Evolutionary conservation across 1,284 basidiomycete genomes (phyloP).

Genomic region (Naganishia albida): DNA sequence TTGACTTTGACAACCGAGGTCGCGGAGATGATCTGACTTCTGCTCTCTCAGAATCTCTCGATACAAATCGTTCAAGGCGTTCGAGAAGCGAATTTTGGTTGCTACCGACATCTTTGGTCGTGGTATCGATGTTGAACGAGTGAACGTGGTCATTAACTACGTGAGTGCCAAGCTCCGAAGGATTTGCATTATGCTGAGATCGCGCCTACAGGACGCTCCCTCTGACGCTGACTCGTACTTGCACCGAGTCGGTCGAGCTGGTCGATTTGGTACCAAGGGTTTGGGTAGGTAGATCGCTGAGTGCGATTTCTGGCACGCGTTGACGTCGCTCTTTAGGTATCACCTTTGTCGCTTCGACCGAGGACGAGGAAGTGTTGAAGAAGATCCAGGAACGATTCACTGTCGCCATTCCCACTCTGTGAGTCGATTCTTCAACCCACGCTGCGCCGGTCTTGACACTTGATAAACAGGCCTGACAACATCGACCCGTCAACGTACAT

Average conservation of each 20-base stretch:
- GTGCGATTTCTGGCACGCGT: background rate
- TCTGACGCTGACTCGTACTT: slow-evolving; percentile 97
- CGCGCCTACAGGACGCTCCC: slow-evolving; percentile 68
- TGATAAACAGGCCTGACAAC: slow-evolving; percentile 29
- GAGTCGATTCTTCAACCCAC: background rate
- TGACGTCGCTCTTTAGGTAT: slow-evolving; percentile 62
- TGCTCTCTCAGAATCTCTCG: slow-evolving; percentile 70
- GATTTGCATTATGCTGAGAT: background rate
- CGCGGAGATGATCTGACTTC: background rate
- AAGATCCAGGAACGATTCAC: slow-evolving; percentile 56
- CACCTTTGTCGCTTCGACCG: slow-evolving; percentile 89
- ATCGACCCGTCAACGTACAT: slow-evolving; percentile 36
- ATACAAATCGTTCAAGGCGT: slow-evolving; percentile 99
- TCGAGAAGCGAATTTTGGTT: slow-evolving; percentile 98
- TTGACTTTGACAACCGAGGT: slow-evolving; percentile 32
- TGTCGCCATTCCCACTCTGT: slow-evolving; percentile 53
- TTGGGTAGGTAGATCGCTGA: slow-evolving; percentile 56
- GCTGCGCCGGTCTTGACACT: background rate
- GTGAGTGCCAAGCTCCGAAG: slow-evolving; percentile 34
- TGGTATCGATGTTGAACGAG: slow-evolving; percentile 96
- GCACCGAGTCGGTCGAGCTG: slow-evolving; percentile 98
- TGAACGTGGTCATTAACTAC: slow-evolving; percentile 95
- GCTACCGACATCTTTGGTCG: slow-evolving; percentile 97
- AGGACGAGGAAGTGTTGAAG: slow-evolving; percentile 84
- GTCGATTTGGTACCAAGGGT: slow-evolving; percentile 99